Conservation (phyloP, 164 flowering plant species). For the Umbellularia californica region DNA sequence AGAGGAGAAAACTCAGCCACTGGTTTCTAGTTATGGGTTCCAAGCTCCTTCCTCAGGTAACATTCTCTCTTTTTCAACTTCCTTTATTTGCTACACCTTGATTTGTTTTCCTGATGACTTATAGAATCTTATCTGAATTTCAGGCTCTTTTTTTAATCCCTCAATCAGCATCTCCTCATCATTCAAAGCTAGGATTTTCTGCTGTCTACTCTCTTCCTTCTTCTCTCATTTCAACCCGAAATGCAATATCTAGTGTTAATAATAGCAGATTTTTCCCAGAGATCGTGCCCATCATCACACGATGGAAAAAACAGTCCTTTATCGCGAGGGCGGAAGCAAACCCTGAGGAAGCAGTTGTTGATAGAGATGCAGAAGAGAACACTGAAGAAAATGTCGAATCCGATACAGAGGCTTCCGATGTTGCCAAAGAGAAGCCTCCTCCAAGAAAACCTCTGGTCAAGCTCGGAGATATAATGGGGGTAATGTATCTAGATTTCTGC, state of each 20-base stretch:
- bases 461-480: constrained; percentile 95
- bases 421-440: constrained; percentile 24
- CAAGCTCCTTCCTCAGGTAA: constrained; percentile 26
- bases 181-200: constrained; percentile 29
- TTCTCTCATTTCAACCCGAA: constrained; percentile 15
- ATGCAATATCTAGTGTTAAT: constrained; percentile 27
- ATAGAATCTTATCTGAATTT: not conserved
- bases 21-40: constrained; percentile 18
- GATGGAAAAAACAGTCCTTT: constrained; percentile 20
- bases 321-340: constrained; percentile 46
- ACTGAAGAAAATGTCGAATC: constrained; percentile 11
- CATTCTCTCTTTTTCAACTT: not conserved
- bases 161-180: constrained; percentile 18
- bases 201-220: constrained; percentile 20
- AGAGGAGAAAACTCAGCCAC: not conserved
- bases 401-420: constrained; percentile 1
- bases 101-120: not conserved
- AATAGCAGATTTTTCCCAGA: constrained; percentile 11
- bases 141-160: constrained; percentile 50
- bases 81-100: not conserved
- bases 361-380: constrained; percentile 16
- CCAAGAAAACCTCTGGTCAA: constrained; percentile 54
- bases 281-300: not conserved
- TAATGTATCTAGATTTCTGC: constrained; percentile 15
- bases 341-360: constrained; percentile 16